phyloP scores from a whole-genome alignment of 352 stramenopile species.

The Phytophthora pluvialis region DNA sequence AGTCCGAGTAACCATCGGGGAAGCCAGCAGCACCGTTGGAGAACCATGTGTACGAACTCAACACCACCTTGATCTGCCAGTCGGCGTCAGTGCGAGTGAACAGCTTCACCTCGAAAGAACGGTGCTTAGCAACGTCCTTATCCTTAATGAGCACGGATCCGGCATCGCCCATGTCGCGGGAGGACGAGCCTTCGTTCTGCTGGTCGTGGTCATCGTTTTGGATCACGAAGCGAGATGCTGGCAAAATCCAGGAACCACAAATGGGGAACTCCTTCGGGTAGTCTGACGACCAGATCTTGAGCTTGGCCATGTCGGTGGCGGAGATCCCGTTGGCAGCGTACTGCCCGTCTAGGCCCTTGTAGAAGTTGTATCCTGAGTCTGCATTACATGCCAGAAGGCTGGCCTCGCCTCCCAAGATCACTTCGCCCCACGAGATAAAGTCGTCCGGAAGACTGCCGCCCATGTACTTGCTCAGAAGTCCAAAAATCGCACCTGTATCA shows the following conservation, averaged over 20 bases:
- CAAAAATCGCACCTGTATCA: slow-evolving; percentile 60
- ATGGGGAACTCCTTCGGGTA: slow-evolving; percentile 65
- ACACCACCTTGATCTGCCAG: slow-evolving; percentile 69
- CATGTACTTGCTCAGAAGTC: slow-evolving; percentile 58
- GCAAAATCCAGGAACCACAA: slow-evolving; percentile 72
- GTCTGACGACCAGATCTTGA: slow-evolving; percentile 83
- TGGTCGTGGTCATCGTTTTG: slow-evolving; percentile 86
- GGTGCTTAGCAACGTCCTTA: slow-evolving; percentile 56
- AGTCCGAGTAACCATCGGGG: slow-evolving; percentile 59
- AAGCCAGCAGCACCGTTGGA: slow-evolving; percentile 58
- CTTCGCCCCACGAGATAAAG: slow-evolving; percentile 70
- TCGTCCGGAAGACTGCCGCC: slow-evolving; percentile 62
- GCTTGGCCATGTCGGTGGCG: slow-evolving; percentile 59
- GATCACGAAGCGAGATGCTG: slow-evolving; percentile 64
- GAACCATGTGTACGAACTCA: slow-evolving; percentile 73
- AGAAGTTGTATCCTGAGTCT: slow-evolving; percentile 69
- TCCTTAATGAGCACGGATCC: slow-evolving; percentile 66
- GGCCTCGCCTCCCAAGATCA: slow-evolving; percentile 46
- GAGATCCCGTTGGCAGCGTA: slow-evolving; percentile 57
- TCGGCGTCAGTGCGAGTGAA: slow-evolving; percentile 63
- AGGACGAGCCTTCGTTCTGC: slow-evolving; percentile 52
- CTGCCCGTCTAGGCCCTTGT: slow-evolving; percentile 53
- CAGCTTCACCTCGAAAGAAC: slow-evolving; percentile 62
- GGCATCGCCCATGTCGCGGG: slow-evolving; percentile 60
- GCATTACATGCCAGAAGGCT: slow-evolving; percentile 59